Conservation (phyloP, 139 green algal genomes). For the Tetratostichococcus sp. region DNA sequence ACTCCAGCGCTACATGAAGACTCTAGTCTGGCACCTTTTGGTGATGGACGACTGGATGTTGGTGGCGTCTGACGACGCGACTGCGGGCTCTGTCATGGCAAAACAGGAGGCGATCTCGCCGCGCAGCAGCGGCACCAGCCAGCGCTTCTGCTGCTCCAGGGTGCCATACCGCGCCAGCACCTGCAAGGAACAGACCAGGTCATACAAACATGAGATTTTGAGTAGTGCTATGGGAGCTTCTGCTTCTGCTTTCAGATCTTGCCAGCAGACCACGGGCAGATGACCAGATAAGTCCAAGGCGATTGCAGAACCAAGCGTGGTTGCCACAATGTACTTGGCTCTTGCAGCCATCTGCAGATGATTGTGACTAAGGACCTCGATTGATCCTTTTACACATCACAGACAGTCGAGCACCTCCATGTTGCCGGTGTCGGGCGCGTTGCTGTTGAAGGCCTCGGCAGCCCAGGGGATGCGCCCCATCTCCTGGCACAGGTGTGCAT, state of each 20-base stretch:
- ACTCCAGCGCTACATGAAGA: not conserved
- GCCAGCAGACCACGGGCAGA: too few relatives aligned
- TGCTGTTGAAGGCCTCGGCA: constrained; percentile 98
- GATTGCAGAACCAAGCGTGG: too few relatives aligned
- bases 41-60: constrained; percentile 81
- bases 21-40: not conserved
- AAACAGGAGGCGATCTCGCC: constrained; percentile 92
- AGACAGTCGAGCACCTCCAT: too few relatives aligned
- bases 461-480: constrained; percentile 66
- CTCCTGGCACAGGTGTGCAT: constrained; percentile 75
- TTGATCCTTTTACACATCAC: too few relatives aligned
- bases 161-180: constrained; percentile 79
- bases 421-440: constrained; percentile 95
- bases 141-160: constrained; percentile 75
- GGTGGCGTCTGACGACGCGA: constrained; percentile 94
- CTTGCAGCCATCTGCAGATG: too few relatives aligned
- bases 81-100: constrained; percentile 96
- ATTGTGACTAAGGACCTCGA: too few relatives aligned
- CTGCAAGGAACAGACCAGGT: constrained; percentile 8
- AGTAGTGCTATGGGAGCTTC: too few relatives aligned
- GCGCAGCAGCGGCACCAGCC: constrained; percentile 88
- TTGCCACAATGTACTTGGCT: too few relatives aligned
- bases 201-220: not conserved
- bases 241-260: too few relatives aligned
- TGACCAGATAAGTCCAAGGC: too few relatives aligned